These are phyloP conservation scores for Rosa multiflora DNA, from an alignment of 306 rosid genomes.

Conservation along the genomic window DNA sequence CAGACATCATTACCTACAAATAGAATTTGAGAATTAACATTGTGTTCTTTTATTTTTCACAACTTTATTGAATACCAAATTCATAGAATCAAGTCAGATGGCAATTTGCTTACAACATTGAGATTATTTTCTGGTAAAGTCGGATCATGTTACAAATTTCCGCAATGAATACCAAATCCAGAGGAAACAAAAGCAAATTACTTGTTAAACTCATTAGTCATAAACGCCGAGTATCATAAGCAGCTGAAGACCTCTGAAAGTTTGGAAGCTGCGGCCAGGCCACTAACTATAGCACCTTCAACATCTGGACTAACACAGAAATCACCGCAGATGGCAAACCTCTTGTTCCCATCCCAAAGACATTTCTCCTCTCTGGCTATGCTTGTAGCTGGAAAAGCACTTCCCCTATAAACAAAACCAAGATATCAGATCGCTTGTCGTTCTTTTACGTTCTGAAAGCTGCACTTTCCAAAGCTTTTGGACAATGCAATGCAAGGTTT, in stretches of 20 bases:
- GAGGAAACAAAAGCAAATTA: conserved; percentile 5
- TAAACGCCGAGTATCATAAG: conserved; percentile 17
- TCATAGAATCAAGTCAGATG: neutral
- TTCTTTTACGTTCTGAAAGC: neutral
- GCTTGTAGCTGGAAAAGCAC: conserved; percentile 83
- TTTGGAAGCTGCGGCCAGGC: conserved; percentile 79
- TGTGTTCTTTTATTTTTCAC: neutral
- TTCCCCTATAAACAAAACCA: conserved; percentile 59
- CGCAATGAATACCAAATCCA: neutral
- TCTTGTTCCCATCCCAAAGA: conserved; percentile 76
- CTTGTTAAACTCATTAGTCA: neutral
- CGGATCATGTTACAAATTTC: neutral
- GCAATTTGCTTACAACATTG: conserved; percentile 11
- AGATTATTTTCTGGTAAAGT: neutral
- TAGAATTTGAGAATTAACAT: neutral
- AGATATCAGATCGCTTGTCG: neutral
- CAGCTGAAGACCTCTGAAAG: conserved; percentile 47
- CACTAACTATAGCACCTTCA: conserved; percentile 87
- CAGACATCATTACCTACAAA: neutral
- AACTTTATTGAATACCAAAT: neutral
- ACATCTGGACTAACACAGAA: conserved; percentile 84
- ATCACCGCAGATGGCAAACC: conserved; percentile 80
- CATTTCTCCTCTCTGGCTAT: conserved; percentile 73
- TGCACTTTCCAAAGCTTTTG: neutral
- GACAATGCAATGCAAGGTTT: neutral